phyloP scores from a whole-genome alignment of 1,139 yeast species.

The Kodamaea plutei region DNA sequence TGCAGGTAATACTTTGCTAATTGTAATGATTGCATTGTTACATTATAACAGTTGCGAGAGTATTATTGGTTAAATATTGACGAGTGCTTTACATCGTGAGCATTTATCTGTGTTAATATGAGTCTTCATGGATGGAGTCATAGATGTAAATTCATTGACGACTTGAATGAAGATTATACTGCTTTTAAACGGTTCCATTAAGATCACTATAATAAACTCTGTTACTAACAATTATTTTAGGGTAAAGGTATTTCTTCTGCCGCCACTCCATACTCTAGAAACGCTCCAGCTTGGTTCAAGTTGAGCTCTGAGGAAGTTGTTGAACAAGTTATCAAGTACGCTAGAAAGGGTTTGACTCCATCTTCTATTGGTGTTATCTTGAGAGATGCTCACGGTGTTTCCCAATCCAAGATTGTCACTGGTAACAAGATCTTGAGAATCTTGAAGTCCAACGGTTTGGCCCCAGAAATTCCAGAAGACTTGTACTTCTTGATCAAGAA shows the following conservation, averaged over 20 bases:
- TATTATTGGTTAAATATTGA: too few species aligned
- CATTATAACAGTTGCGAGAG: too few species aligned
- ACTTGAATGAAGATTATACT: too few species aligned
- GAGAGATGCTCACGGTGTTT: conserved; percentile 99
- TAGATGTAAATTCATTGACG: too few species aligned
- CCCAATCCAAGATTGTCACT: conserved; percentile 95
- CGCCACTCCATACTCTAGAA: conserved; percentile 99
- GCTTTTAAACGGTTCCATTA: too few species aligned
- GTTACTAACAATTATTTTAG: conserved; percentile 47
- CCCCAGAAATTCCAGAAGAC: conserved; percentile 99
- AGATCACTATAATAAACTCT: too few species aligned
- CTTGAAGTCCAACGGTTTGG: conserved; percentile 98
- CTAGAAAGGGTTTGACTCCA: conserved; percentile 99
- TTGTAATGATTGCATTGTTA: too few species aligned
- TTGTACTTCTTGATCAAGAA: conserved; percentile 98
- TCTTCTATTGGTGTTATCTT: conserved; percentile 98
- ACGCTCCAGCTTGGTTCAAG: conserved; percentile 99
- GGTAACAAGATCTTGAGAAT: conserved; percentile 99
- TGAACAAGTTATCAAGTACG: conserved; percentile 98
- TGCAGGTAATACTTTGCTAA: too few species aligned
- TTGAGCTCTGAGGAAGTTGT: conserved; percentile 91
- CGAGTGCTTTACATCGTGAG: too few species aligned
- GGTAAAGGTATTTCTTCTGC: conserved; percentile 99
- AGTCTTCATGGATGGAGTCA: too few species aligned
- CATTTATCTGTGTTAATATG: too few species aligned